A percentile compares a stretch with the other conserved stretches of the same genome.
phyloP scores from a whole-genome alignment of 805 yeast species.

The Pichia eremophila region DNA sequence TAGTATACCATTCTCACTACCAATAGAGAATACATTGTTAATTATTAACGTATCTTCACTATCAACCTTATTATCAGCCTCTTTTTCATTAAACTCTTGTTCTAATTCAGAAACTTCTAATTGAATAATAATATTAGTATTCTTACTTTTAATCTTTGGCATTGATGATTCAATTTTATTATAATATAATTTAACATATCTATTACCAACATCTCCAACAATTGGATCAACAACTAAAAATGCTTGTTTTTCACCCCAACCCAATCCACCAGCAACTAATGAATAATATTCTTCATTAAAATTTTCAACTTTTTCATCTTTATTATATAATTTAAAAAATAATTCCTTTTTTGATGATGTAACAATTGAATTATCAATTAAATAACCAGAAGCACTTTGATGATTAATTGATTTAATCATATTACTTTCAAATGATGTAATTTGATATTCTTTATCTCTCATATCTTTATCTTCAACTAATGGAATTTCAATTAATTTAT shows the following conservation, averaged over 20 bases:
- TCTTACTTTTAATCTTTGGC: neutral
- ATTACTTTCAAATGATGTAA: conserved; percentile 48
- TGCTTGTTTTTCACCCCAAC: conserved; percentile 64
- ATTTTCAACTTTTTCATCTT: neutral
- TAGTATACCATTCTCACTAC: conserved; percentile 26
- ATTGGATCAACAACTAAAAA: conserved; percentile 58
- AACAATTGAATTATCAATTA: conserved; percentile 37
- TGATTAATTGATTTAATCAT: conserved; percentile 48
- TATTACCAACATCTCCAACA: conserved; percentile 27
- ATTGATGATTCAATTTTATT: neutral
- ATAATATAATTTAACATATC: conserved; percentile 15
- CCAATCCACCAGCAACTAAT: conserved; percentile 68
- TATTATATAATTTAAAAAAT: conserved; percentile 14
- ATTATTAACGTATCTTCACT: conserved; percentile 2
- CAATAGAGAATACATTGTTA: conserved; percentile 23
- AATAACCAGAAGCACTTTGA: conserved; percentile 45
- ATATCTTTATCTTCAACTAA: conserved; percentile 5
- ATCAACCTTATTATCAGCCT: neutral
- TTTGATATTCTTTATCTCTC: conserved; percentile 21
- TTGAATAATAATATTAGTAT: neutral
- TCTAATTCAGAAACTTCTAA: conserved; percentile 20
- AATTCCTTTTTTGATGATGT: conserved; percentile 18
- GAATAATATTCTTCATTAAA: conserved; percentile 29
- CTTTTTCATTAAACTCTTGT: conserved; percentile 5
- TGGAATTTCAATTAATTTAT: conserved; percentile 11